Evolutionary conservation across 2,329 filamentous ascomycete species (phyloP).

Genomic region (Cladosporium austrohemisphaericum): DNA sequence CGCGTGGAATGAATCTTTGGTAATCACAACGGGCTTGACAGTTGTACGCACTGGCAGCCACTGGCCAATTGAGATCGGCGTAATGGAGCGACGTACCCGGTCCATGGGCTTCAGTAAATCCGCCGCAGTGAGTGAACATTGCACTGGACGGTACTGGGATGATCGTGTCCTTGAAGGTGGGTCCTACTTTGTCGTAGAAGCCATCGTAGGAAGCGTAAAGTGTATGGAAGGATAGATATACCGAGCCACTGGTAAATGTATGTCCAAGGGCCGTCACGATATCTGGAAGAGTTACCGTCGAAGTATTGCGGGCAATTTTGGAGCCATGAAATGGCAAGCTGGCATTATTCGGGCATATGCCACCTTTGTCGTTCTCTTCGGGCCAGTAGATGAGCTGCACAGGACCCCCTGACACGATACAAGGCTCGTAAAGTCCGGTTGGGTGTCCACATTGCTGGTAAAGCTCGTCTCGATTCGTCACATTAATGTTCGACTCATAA

Average conservation of each 20-base stretch:
- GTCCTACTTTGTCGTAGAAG: conserved; percentile 19
- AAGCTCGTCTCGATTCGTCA: conserved; percentile 10
- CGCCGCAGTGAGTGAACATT: conserved; percentile 24
- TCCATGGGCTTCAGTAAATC: conserved; percentile 8
- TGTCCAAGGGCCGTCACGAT: conserved; percentile 22
- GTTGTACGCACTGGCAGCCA: conserved; percentile 24
- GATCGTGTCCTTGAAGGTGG: conserved; percentile 25
- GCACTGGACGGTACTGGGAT: conserved; percentile 22
- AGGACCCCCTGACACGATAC: conserved; percentile 25
- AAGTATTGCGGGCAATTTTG: conserved; percentile 3
- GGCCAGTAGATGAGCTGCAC: conserved; percentile 27
- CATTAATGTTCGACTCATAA: conserved; percentile 16
- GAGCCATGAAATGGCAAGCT: not conserved
- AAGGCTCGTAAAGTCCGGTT: conserved; percentile 17
- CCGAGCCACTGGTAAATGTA: conserved; percentile 22
- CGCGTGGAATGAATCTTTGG: not conserved
- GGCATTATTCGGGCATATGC: not conserved
- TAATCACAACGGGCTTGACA: conserved; percentile 19
- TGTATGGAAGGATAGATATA: conserved; percentile 24
- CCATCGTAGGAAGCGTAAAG: conserved; percentile 23
- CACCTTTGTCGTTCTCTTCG: conserved; percentile 6
- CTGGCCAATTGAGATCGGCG: conserved; percentile 27
- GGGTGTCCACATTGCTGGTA: conserved; percentile 19
- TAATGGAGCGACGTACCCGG: conserved; percentile 20
- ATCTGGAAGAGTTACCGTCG: not conserved